Evolutionary conservation across 305 asterid species (phyloP), one percentile per base, ranked within the genome.

Genomic region (Fraxinus floribunda): DNA sequence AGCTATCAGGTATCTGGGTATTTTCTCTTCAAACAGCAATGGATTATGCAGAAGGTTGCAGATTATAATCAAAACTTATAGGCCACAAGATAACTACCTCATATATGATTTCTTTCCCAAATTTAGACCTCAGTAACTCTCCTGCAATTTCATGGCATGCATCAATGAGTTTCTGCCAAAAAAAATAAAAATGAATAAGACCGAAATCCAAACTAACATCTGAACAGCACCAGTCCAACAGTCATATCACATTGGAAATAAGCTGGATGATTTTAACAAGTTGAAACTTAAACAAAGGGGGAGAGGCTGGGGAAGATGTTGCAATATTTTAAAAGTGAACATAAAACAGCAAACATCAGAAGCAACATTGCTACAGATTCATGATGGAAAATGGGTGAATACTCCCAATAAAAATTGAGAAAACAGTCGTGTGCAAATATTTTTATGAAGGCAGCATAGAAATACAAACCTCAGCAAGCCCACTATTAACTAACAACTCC

Each of bases 401-500:
- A 80, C 41, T 57, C 2, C 66, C 7, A 74, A 80, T 20, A 22
- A 46, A 7, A 73, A 68, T 55, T 29, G 22, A 44, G 41, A 66
- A 71, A 32, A 46, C 70, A 75, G 34, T 39, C 55, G 15, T n/a
- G 44, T n/a, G 44, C 38, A 29, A 29, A 80, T 15, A 83, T 60
- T 79, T 80, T 76, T 34, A 64, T 9, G 68, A 44, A 81, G 46
- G 30, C 70, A 44, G 16, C 35, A 41, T 49, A 74, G 34, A 84
- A 49, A 24, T 30, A 85, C 89, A 79, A 84, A 95, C 99, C 98
- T 94, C 97, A 39, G 97, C 99, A 83, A 96, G 92, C 76, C 97
- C 98, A 86, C 95, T 90, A 78, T 88, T 57, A 35, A 96, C 90
- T 36, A 96, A 89, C 91, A 96, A 90, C 90, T 96, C 98, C 80